These are phyloP conservation scores for Rhizophora apiculata DNA, from an alignment of 345 rosid species.

Conservation along the genomic window DNA sequence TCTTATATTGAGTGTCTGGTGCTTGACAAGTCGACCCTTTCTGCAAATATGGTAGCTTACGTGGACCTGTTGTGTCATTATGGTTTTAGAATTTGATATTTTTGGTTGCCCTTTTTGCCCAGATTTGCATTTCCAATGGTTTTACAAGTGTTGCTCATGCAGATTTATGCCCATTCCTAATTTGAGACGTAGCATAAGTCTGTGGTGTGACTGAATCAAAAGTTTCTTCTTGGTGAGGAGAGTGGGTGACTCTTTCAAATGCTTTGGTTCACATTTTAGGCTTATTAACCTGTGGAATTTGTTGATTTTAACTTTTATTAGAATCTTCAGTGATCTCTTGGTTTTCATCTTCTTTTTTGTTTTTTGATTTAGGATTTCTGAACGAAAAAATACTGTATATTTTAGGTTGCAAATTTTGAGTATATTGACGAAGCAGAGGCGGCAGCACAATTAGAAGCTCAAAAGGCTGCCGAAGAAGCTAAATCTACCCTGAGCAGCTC, in stretches of 20 bases:
- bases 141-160: not conserved
- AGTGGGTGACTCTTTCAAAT: not conserved
- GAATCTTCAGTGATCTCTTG: not conserved
- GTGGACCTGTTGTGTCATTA: not conserved
- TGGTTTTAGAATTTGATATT: constrained; percentile 3
- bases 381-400: constrained; percentile 12
- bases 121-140: not conserved
- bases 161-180: not conserved
- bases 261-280: not conserved
- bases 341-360: not conserved
- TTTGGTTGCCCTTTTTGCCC: not conserved
- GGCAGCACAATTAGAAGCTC: constrained; percentile 61
- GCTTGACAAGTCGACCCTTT: not conserved
- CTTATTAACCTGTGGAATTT: not conserved
- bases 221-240: not conserved
- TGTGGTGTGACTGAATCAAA: not conserved
- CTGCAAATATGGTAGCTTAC: not conserved
- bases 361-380: constrained; percentile 14
- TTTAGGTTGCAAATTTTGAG: constrained; percentile 95
- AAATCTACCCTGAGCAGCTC: constrained; percentile 47
- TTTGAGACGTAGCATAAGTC: not conserved
- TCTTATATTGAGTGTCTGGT: not conserved
- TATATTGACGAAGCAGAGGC: constrained; percentile 81
- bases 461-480: constrained; percentile 52
- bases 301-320: not conserved